Conservation (phyloP, 2,329 filamentous ascomycete genomes). For the Aspergillus transmontanensis region DNA sequence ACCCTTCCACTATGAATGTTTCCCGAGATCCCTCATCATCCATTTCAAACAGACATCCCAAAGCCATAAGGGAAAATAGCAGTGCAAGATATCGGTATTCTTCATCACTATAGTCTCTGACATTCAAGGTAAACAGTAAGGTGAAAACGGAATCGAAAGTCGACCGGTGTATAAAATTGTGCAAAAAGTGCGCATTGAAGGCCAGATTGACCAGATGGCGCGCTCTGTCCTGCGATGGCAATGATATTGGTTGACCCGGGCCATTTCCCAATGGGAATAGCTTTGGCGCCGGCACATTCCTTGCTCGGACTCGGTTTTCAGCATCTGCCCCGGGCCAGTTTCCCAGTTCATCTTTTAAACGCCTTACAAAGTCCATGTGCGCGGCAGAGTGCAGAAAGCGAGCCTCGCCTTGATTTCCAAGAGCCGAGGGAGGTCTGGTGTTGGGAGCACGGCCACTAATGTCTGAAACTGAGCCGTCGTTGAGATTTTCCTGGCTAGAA, state of each 20-base stretch:
- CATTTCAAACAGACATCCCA: constrained; percentile 10
- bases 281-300: neutral
- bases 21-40: neutral
- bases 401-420: neutral
- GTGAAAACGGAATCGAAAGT: constrained; percentile 11
- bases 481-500: neutral
- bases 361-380: constrained; percentile 1
- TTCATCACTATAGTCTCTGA: constrained; percentile 6
- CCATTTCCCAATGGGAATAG: neutral
- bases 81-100: constrained; percentile 11
- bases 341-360: neutral
- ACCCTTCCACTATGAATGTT: constrained; percentile 1
- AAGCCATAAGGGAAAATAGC: constrained; percentile 12
- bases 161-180: constrained; percentile 12
- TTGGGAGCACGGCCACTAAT: neutral
- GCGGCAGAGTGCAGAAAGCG: neutral
- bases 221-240: neutral
- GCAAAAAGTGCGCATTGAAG: constrained; percentile 12
- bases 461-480: no score
- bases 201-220: constrained; percentile 8
- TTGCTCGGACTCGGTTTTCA: neutral
- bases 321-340: constrained; percentile 1
- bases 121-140: constrained; percentile 12
- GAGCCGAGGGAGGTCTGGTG: neutral
- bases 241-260: neutral